Evolutionary conservation across 176 grass and related monocot species (phyloP).

Genomic region (Zea luxurians): DNA sequence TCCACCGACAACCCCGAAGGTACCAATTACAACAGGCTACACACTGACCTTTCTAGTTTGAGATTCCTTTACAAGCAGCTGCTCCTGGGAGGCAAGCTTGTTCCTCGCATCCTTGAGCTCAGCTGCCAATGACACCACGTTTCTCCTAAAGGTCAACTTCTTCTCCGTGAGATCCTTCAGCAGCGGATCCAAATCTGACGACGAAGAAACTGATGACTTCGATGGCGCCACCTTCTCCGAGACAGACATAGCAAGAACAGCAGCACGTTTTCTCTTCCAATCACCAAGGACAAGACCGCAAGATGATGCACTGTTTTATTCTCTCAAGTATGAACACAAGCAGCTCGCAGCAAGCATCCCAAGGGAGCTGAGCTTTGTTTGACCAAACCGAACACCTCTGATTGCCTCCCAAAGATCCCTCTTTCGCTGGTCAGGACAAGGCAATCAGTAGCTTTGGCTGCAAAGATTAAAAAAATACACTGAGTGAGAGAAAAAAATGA

Average conservation of each 20-base stretch:
- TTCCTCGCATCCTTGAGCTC: slow-evolving; percentile 82
- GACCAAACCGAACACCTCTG: slow-evolving; percentile 38
- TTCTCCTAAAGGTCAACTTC: slow-evolving; percentile 81
- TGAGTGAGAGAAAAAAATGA: not conserved
- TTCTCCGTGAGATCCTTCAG: slow-evolving; percentile 87
- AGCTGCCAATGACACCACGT: slow-evolving; percentile 66
- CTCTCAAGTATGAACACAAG: not conserved
- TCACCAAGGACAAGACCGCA: not conserved
- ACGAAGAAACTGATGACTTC: slow-evolving; percentile 37
- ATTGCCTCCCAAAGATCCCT: slow-evolving; percentile 13
- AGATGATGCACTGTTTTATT: slow-evolving; percentile 1
- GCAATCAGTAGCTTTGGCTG: slow-evolving; percentile 42
- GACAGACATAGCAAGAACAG: slow-evolving; percentile 45
- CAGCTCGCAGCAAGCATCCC: slow-evolving; percentile 21
- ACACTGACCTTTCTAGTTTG: slow-evolving; percentile 53
- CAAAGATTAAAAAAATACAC: slow-evolving; percentile 10
- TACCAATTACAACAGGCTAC: not conserved
- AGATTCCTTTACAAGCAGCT: slow-evolving; percentile 58
- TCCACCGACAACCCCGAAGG: not conserved
- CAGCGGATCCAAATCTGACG: slow-evolving; percentile 64
- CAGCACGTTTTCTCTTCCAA: not conserved
- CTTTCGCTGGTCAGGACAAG: slow-evolving; percentile 26
- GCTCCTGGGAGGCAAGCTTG: slow-evolving; percentile 60
- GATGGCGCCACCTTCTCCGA: slow-evolving; percentile 27
- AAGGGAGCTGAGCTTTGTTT: slow-evolving; percentile 29